Conservation (phyloP, 192 early-diverging fungal species). For the Entomortierella chlamydospora region DNA sequence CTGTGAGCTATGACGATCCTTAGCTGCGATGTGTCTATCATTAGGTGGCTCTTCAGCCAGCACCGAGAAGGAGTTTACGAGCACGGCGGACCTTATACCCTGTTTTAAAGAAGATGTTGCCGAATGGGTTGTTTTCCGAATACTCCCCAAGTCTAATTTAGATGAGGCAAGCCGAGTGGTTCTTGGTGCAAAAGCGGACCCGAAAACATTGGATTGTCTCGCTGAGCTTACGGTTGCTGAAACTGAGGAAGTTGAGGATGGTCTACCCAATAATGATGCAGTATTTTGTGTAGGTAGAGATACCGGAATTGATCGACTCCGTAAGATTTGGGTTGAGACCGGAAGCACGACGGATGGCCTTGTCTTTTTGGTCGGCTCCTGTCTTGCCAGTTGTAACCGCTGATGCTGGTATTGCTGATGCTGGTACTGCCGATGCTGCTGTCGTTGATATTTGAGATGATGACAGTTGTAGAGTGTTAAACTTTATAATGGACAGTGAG, state of each 20-base stretch:
- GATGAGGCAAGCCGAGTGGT: neutral
- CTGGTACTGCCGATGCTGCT: no score
- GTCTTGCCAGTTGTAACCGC: neutral
- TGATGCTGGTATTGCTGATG: neutral
- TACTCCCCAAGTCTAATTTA: slow-evolving; percentile 3
- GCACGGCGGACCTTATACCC: neutral
- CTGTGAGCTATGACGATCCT: neutral
- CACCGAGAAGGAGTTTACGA: neutral
- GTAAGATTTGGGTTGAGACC: neutral
- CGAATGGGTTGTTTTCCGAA: neutral
- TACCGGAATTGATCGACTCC: neutral
- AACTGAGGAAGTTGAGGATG: neutral
- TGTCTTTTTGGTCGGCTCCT: neutral
- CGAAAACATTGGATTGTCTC: neutral
- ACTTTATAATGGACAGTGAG: no score
- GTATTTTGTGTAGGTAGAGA: neutral
- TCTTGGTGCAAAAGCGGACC: neutral
- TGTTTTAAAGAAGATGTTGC: neutral
- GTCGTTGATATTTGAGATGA: no score
- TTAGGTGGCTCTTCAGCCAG: neutral
- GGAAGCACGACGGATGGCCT: neutral
- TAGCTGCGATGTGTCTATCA: neutral
- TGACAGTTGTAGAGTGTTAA: no score
- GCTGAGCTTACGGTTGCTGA: neutral
- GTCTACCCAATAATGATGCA: no score